Base-by-base conservation (phyloP, 73 alveolate species). In the Blepharisma stoltei region DNA sequence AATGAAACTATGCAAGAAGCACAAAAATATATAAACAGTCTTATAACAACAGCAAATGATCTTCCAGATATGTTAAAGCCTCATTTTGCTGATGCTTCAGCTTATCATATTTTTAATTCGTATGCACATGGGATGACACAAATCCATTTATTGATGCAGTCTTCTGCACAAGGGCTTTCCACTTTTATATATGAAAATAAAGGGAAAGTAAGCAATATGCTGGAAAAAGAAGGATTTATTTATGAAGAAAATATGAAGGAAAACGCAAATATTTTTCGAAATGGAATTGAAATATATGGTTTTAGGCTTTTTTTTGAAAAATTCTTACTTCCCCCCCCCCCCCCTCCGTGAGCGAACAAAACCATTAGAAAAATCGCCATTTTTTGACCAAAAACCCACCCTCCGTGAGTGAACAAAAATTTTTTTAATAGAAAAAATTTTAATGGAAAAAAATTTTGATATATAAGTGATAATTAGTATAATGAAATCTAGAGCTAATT, bases 281-380 rank as follows among this genome's bases (percentile, higher is more conserved):
- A 69, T 44, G 79, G 79, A 69, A 18, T 69, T 44, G 79, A 69
- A 69, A 9, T 69, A n/a, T n/a, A n/a, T n/a, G n/a, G n/a, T n/a
- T n/a, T n/a, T n/a, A n/a, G n/a, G n/a, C n/a, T n/a, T n/a, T n/a
- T n/a, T n/a, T n/a, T n/a, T n/a, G n/a, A n/a, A n/a, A n/a, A n/a
- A n/a, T n/a, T n/a, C n/a, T n/a, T n/a, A n/a, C n/a, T n/a, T n/a
- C n/a, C n/a, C n/a, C n/a, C n/a, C n/a, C n/a, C n/a, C n/a, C n/a
- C n/a, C n/a, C n/a, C n/a, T n/a, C n/a, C n/a, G n/a, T n/a, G n/a
- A n/a, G n/a, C n/a, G n/a, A n/a, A n/a, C n/a, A n/a, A n/a, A n/a
- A n/a, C n/a, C n/a, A n/a, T n/a, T n/a, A n/a, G n/a, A n/a, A n/a
- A n/a, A n/a, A n/a, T n/a, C n/a, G n/a, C n/a, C n/a, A n/a, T n/a